These are phyloP conservation scores for Tuber calosporum DNA, from an alignment of 495 filamentous ascomycete species.

Conservation along the genomic window DNA sequence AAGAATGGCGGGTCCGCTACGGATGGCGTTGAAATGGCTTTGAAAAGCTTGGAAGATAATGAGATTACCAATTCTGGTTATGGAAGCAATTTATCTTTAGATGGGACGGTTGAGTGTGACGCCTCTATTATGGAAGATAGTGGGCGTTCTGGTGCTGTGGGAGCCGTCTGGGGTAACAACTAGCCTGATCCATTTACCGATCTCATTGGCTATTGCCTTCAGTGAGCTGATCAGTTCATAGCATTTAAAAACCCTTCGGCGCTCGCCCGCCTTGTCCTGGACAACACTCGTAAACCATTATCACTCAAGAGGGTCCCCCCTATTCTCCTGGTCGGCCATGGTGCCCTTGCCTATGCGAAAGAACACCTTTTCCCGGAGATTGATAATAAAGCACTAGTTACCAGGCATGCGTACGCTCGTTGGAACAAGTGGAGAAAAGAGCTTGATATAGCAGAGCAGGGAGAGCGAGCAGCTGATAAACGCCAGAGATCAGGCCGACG, in stretches of 20 bases:
- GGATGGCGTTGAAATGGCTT: constrained; percentile 87
- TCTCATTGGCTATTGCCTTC: neutral
- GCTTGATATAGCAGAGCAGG: constrained; percentile 45
- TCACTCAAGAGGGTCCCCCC: constrained; percentile 83
- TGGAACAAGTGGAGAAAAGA: constrained; percentile 72
- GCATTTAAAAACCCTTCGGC: constrained; percentile 89
- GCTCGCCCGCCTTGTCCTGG: constrained; percentile 72
- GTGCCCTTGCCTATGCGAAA: constrained; percentile 76
- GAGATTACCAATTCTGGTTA: constrained; percentile 96
- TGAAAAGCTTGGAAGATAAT: constrained; percentile 78
- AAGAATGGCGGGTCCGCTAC: constrained; percentile 68
- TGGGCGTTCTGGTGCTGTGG: constrained; percentile 85
- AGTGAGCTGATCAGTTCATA: constrained; percentile 42
- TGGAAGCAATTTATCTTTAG: constrained; percentile 86
- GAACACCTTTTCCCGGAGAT: constrained; percentile 64
- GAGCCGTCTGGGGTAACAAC: constrained; percentile 68
- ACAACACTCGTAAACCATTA: constrained; percentile 61
- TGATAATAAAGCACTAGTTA: constrained; percentile 64
- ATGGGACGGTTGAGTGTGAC: constrained; percentile 89
- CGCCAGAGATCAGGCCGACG: constrained; percentile 12
- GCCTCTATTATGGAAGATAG: constrained; percentile 84
- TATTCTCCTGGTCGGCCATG: constrained; percentile 77
- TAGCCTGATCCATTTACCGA: neutral
- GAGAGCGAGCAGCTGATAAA: constrained; percentile 15
- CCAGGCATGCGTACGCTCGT: constrained; percentile 63